Base-by-base conservation (phyloP, 1,139 yeast species). In the Yamadazyma triangularis region DNA sequence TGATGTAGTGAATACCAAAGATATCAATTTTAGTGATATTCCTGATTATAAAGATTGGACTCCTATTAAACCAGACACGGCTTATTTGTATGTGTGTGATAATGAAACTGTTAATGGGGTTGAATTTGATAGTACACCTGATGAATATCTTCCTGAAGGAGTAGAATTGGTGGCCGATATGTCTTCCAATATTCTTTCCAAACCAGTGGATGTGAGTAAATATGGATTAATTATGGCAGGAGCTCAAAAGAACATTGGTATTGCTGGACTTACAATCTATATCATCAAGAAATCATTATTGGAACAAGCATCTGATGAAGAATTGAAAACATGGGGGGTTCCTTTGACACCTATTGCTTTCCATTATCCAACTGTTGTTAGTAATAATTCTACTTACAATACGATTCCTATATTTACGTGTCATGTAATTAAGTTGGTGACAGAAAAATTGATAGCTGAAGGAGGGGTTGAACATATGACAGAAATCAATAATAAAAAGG, bases 31-130 rank as follows among this genome's bases (percentile, higher is more conserved):
- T 50, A 79, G 80, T 21, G 66, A 66, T 20, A 80, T 89, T 44
- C 95, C 96, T 22, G 68, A 77, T 11, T 70, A 73, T 42, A 64
- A 73, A 6, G 66, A 73, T 41, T 85, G 95, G 94, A 52, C 53
- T 32, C 65, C 70, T 14, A 53, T 68, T 31, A 45, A 50, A 26
- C 56, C 70, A 32, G 72, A 79, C 32, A 78, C 88, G 22, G 88
- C 96, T 3, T 91, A 80, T 52, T 77, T 89, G 36, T 91, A 87
- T 58, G 74, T 82, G 47, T 89, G 97, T 62, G 98, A 91, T 57
- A 91, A 91, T 56, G 98, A 91, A 62, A 91, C 98, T 5, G 97
- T 91, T 25, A 77, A 86, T 52, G 98, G 98, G 34, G 86, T 79
- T 31, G 98, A 91, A 59, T 89, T 86, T 66, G 70, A 72, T 22